These are phyloP conservation scores for Phanerodontia chrysosporium DNA, from an alignment of 768 basidiomycete species.

Conservation along the genomic window DNA sequence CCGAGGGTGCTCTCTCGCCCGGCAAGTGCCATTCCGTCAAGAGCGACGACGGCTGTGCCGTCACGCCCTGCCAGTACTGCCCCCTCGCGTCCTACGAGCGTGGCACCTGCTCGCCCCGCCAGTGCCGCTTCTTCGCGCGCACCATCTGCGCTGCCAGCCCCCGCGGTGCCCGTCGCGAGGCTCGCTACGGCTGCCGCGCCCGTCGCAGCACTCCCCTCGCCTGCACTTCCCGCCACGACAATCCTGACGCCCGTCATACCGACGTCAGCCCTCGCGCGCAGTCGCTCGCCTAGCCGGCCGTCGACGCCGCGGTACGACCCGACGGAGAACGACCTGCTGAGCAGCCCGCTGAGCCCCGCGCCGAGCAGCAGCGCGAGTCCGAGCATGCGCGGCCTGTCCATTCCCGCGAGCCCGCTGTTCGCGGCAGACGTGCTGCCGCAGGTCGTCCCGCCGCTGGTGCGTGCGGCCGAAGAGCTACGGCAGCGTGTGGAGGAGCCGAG, in stretches of 20 bases:
- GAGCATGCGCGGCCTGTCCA: no score
- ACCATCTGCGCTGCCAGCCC: neutral
- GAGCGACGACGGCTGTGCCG: no score
- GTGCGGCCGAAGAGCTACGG: neutral
- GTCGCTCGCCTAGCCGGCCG: neutral
- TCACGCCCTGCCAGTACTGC: no score
- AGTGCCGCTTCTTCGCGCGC: neutral
- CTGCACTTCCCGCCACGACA: no score
- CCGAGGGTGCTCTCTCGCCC: neutral
- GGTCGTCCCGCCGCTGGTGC: neutral
- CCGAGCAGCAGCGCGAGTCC: neutral
- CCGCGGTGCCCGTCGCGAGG: neutral
- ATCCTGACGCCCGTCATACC: no score
- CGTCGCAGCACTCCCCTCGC: no score
- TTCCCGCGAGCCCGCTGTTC: no score
- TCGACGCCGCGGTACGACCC: neutral
- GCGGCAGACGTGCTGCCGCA: neutral
- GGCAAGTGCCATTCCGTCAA: neutral
- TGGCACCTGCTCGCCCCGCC: no score
- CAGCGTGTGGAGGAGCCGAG: neutral
- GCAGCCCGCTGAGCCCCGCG: neutral
- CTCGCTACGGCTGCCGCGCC: no score
- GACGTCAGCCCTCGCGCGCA: no score
- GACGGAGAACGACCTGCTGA: slow-evolving; percentile 1
- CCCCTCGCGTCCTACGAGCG: no score